Conservation (phyloP, 2,329 filamentous ascomycete genomes). For the Monosporascus sp. region DNA sequence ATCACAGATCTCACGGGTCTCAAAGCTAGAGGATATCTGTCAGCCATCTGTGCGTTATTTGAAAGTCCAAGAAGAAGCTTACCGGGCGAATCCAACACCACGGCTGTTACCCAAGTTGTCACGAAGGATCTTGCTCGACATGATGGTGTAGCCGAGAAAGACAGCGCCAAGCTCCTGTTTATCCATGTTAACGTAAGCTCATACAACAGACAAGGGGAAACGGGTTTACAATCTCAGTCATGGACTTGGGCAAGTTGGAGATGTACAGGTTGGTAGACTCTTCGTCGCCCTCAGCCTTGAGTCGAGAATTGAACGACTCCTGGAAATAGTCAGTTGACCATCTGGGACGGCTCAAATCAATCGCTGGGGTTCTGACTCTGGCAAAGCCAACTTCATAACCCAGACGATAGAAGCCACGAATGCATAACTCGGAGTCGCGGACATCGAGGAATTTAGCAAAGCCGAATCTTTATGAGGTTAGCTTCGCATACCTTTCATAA, state of each 20-base stretch:
- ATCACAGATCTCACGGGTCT: slow-evolving; percentile 82
- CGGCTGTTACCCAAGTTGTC: slow-evolving; percentile 90
- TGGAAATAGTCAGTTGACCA: slow-evolving; percentile 32
- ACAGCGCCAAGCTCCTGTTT: slow-evolving; percentile 67
- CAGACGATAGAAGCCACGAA: slow-evolving; percentile 87
- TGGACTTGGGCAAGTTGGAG: slow-evolving; percentile 86
- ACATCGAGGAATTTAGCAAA: slow-evolving; percentile 93
- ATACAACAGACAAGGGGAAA: neutral
- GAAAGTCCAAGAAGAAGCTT: slow-evolving; percentile 25
- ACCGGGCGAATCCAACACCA: slow-evolving; percentile 96
- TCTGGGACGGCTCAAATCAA: slow-evolving; percentile 1
- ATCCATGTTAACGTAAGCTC: slow-evolving; percentile 9
- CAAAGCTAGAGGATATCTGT: slow-evolving; percentile 60
- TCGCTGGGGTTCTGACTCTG: slow-evolving; percentile 51
- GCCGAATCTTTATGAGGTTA: slow-evolving; percentile 64
- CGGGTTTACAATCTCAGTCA: slow-evolving; percentile 72
- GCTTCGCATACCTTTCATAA: slow-evolving; percentile 7
- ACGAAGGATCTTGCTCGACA: slow-evolving; percentile 92
- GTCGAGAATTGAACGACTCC: slow-evolving; percentile 97
- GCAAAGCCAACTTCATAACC: slow-evolving; percentile 98
- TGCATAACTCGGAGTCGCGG: slow-evolving; percentile 88
- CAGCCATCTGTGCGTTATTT: slow-evolving; percentile 9
- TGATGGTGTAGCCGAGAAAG: slow-evolving; percentile 74
- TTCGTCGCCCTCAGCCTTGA: slow-evolving; percentile 92
- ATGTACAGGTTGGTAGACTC: slow-evolving; percentile 94